Evolutionary conservation across 73 alveolate species (phyloP).

Genomic region (Tetrahymena borealis): DNA sequence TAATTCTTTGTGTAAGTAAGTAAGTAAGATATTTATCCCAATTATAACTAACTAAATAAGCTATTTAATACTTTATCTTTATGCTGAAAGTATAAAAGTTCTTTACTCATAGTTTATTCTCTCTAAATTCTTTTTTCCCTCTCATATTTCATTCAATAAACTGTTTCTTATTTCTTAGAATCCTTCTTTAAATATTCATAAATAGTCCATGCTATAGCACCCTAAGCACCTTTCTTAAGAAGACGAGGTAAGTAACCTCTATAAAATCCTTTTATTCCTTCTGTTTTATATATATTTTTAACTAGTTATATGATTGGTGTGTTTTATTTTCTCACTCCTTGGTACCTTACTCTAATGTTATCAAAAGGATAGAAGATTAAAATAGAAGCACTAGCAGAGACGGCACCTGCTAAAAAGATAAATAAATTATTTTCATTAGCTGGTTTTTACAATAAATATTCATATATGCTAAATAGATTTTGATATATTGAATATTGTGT

Average conservation of each 20-base stretch:
- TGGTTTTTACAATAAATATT: not conserved
- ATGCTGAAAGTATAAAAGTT: no score
- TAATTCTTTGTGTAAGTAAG: no score
- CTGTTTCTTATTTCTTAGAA: not conserved
- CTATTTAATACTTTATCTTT: no score
- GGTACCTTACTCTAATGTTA: constrained; percentile 11
- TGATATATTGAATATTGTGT: constrained; percentile 14
- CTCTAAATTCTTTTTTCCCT: no score
- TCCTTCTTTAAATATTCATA: not conserved
- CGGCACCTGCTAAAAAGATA: not conserved
- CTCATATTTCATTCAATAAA: not conserved
- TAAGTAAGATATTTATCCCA: no score
- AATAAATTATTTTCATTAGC: constrained; percentile 1
- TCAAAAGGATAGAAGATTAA: constrained; percentile 30
- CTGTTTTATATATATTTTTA: not conserved
- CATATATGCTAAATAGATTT: not conserved
- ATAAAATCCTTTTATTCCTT: not conserved
- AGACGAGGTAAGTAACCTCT: not conserved
- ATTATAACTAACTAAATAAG: no score
- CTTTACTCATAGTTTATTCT: no score
- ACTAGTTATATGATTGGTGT: not conserved
- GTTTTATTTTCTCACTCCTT: not conserved
- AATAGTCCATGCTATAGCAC: not conserved
- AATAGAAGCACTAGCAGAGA: constrained; percentile 6
- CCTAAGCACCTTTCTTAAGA: not conserved